phyloP scores from a whole-genome alignment of 495 filamentous ascomycete species.

The Penicillium angulare region DNA sequence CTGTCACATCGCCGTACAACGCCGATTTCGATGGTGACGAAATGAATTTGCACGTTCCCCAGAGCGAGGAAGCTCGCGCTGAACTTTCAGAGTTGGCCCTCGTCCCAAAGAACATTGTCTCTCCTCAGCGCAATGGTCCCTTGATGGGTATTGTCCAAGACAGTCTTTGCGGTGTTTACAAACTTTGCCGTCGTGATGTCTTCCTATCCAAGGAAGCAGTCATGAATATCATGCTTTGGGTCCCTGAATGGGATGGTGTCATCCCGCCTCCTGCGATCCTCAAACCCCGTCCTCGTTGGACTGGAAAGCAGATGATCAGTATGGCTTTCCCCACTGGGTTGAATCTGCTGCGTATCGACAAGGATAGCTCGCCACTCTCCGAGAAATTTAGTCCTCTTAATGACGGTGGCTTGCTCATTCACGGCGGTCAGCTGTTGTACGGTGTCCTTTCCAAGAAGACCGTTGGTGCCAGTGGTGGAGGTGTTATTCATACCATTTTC shows the following conservation, averaged over 20 bases:
- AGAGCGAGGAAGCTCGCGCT: conserved; percentile 91
- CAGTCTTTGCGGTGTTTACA: conserved; percentile 93
- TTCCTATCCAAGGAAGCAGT: conserved; percentile 88
- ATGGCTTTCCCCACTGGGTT: conserved; percentile 85
- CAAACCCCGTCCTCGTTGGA: conserved; percentile 91
- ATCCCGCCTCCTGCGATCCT: conserved; percentile 88
- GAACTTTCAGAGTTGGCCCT: conserved; percentile 92
- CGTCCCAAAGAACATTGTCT: conserved; percentile 96
- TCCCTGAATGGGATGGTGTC: conserved; percentile 94
- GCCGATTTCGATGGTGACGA: conserved; percentile 99
- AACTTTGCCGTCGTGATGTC: conserved; percentile 87
- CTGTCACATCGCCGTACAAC: conserved; percentile 97
- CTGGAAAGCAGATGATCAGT: conserved; percentile 97
- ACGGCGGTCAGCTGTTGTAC: conserved; percentile 84
- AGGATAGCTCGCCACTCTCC: conserved; percentile 49
- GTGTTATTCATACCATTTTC: conserved; percentile 93
- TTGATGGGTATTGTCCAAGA: conserved; percentile 99
- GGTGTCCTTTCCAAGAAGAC: conserved; percentile 91
- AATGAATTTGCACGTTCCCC: conserved; percentile 99
- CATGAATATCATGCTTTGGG: conserved; percentile 95
- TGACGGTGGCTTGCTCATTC: conserved; percentile 79
- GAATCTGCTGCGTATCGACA: conserved; percentile 67
- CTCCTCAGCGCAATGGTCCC: conserved; percentile 92
- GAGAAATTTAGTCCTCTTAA: conserved; percentile 63
- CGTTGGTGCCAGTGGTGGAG: conserved; percentile 80